phyloP scores from a whole-genome alignment of 192 early-diverging fungal genomes.

The Coemansia sp. region DNA sequence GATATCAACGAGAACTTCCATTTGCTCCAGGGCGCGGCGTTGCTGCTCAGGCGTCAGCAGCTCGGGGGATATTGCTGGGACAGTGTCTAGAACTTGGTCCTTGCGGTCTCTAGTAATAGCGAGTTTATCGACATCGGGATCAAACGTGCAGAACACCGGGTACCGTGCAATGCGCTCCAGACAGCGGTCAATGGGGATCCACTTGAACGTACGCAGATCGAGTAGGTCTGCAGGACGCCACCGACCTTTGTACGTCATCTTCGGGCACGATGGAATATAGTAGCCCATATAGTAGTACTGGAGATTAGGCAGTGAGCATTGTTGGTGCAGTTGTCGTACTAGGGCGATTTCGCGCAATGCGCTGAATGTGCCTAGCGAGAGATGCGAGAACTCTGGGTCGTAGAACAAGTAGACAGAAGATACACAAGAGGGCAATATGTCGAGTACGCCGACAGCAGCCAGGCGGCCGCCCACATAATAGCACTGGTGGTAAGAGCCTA shows the following conservation, averaged over 20 bases:
- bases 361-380: constrained; percentile 85
- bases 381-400: constrained; percentile 76
- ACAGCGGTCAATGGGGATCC: constrained; percentile 48
- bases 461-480: constrained; percentile 83
- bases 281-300: constrained; percentile 94
- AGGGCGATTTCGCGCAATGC: constrained; percentile 83
- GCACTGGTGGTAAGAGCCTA: constrained; percentile 88
- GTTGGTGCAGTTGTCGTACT: constrained; percentile 51
- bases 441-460: constrained; percentile 90
- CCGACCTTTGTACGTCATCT: constrained; percentile 95
- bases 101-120: constrained; percentile 18
- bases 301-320: constrained; percentile 48
- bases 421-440: constrained; percentile 84
- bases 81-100: constrained; percentile 6
- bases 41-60: not conserved
- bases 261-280: constrained; percentile 87
- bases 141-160: constrained; percentile 41
- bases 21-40: not conserved
- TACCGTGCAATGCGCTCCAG: constrained; percentile 40
- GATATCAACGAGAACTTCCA: not conserved
- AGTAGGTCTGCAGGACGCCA: constrained; percentile 82
- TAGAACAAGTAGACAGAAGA: constrained; percentile 96
- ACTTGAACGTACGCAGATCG: constrained; percentile 63
- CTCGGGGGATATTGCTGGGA: constrained; percentile 16
- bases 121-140: constrained; percentile 20